Evolutionary conservation across 768 basidiomycete genomes (phyloP), one percentile per base, ranked within the genome.

Genomic region (Xanthoconium purpureum): DNA sequence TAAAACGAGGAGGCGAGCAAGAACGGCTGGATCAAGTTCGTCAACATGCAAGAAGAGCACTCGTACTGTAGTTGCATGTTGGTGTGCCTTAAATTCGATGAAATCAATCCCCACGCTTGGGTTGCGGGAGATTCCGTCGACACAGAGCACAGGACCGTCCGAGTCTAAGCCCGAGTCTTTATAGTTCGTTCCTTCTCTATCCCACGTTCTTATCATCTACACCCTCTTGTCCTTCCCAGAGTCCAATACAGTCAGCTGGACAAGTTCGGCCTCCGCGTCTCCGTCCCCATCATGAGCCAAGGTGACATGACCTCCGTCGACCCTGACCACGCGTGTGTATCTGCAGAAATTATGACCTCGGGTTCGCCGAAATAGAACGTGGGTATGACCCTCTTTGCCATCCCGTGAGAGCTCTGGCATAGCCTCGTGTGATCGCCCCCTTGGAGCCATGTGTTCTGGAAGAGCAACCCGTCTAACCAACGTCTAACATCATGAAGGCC

Each of bases 41-140:
- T 81, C 44, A 78, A 79, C 55, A 81, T 84, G 74, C 83, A 84
- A 66, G 74, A 76, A 49, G 77, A 80, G 54, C 43, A 32, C 56
- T 80, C n/a, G n/a, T n/a, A n/a, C n/a, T 75, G 35, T 64, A 29
- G 37, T 7, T 39, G 15, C 29, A 29, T 12, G 11, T 9, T 35
- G 33, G 33, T 6, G 33, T 24, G 24, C 24, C 24, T 24, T 24
- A 24, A 24, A 24, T 24, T 24, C 24, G 4, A 24, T 24, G 24
- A 24, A 24, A 24, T 24, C 24, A 24, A 24, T 24, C 24, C 24
- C 24, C 24, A 24, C 24, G 4, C 24, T 24, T 24, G 24, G 24
- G 24, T 4, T 24, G 24, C 24, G 4, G 24, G 4, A 24, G 24
- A 24, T 24, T 24, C 24, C 24, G 24, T 24, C 24, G 24, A 24